A percentile compares a stretch with the other conserved stretches of the same genome.
These are phyloP conservation scores for Linnemannia schmuckeri DNA, from an alignment of 192 early-diverging fungal genomes.

Conservation along the genomic window DNA sequence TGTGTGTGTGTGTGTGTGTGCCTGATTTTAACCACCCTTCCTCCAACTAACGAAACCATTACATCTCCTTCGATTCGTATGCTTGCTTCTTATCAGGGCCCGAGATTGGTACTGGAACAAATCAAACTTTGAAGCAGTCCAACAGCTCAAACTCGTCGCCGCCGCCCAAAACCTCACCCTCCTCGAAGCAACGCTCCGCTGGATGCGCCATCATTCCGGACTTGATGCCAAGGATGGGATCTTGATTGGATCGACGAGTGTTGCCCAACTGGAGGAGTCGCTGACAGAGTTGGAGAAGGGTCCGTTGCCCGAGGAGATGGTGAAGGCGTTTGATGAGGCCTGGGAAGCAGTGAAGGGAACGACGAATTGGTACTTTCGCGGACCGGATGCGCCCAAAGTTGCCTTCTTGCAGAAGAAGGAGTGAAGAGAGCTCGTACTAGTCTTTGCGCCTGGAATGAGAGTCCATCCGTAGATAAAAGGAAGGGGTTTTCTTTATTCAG, in stretches of 20 bases:
- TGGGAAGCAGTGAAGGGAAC: conserved; percentile 48
- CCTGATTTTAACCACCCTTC: neutral
- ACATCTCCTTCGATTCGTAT: no score
- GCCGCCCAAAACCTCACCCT: conserved; percentile 21
- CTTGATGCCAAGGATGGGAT: conserved; percentile 28
- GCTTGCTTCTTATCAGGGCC: neutral
- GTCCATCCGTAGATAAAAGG: no score
- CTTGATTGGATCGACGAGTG: conserved; percentile 49
- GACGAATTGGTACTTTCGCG: neutral
- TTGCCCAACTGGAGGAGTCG: conserved; percentile 54
- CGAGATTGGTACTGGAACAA: conserved; percentile 52
- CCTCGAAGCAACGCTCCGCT: conserved; percentile 52
- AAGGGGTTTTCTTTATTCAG: no score
- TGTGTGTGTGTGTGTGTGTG: no score
- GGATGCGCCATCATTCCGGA: conserved; percentile 57
- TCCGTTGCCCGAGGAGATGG: conserved; percentile 61
- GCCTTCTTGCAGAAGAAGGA: neutral
- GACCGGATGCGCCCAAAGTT: neutral
- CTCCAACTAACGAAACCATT: no score
- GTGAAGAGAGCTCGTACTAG: neutral
- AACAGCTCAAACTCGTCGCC: conserved; percentile 42
- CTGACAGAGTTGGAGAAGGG: conserved; percentile 63
- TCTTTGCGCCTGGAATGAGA: no score
- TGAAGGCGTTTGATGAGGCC: conserved; percentile 66
- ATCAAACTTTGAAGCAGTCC: conserved; percentile 63